Conservation (phyloP, 495 filamentous ascomycete species). For the Annulohypoxylon maeteangense region DNA sequence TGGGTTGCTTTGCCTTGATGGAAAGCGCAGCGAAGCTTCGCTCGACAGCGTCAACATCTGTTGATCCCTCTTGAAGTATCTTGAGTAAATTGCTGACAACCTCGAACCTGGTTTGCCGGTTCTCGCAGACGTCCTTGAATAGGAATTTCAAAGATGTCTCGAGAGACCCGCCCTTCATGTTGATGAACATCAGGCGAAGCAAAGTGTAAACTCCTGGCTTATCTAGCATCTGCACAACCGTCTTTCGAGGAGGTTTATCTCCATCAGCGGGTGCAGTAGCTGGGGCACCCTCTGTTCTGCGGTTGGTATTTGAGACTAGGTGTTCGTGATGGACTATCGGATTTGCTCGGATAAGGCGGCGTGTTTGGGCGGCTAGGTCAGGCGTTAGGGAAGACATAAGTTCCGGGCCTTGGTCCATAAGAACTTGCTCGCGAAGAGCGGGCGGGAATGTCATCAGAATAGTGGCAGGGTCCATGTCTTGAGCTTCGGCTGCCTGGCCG, state of each 20-base stretch:
- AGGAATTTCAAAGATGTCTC: conserved; percentile 84
- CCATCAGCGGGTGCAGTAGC: conserved; percentile 41
- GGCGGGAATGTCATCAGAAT: conserved; percentile 93
- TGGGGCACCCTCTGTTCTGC: conserved; percentile 46
- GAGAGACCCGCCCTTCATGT: conserved; percentile 80
- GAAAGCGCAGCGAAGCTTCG: conserved; percentile 94
- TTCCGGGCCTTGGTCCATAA: conserved; percentile 92
- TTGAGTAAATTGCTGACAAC: conserved; percentile 93
- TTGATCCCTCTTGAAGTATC: conserved; percentile 95
- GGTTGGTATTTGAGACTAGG: conserved; percentile 38
- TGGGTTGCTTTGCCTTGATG: conserved; percentile 84
- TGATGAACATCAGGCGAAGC: conserved; percentile 95
- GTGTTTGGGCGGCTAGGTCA: conserved; percentile 86
- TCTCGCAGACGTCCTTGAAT: conserved; percentile 88
- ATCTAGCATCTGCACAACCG: conserved; percentile 94
- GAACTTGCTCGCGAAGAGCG: conserved; percentile 80
- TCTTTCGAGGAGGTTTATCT: conserved; percentile 76
- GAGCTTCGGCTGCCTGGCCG: conserved; percentile 65
- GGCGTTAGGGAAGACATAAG: conserved; percentile 85
- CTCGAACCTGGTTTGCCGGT: conserved; percentile 91
- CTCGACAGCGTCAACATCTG: conserved; percentile 92
- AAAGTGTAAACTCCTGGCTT: conserved; percentile 94
- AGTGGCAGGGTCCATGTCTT: conserved; percentile 92
- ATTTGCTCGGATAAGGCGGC: conserved; percentile 60
- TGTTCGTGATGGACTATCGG: conserved; percentile 38